Base-by-base conservation (phyloP, 2,329 filamentous ascomycete species). In the Ophiostoma montium region DNA sequence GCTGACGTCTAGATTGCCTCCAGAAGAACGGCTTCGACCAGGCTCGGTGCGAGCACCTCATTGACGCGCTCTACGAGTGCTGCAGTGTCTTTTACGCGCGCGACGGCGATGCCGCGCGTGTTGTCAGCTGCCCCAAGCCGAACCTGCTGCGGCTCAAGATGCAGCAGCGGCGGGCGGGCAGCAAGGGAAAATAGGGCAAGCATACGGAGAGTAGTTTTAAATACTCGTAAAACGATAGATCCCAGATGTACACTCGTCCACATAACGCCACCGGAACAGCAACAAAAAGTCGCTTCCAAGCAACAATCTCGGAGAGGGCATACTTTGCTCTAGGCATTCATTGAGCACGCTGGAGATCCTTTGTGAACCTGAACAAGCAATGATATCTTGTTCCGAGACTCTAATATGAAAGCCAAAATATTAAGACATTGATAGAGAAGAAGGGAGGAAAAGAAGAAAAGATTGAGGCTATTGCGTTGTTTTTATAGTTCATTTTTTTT, bases 381-480 rank as follows among this genome's bases (percentile, higher is more conserved):
- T 86, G 86, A 89, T 64, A 67, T 79, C 84, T 80, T 85, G 80
- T 80, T 84, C 84, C 89, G 90, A 94, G 92, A 98, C 92, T 98
- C 92, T 96, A 96, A 90, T 85, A 86, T 85, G 79, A 82, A 84
- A 82, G 87, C 82, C 80, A 64, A 73, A 72, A 72, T 39, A 43
- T 38, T 16, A 53, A 78, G 79, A 86, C 81, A 86, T 86, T 90
- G 72, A 74, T 68, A 71, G 70, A 66, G 66, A 71, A 67, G 51
- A 46, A 50, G 50, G 69, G 68, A 65, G 58, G 60, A 65, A 69
- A 68, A 65, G 58, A 60, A 65, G 65, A 61, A 65, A 61, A 61
- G 62, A 57, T 54, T 57, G 41, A n/a, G 21, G 53, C 57, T 41
- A 15, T 13, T 16, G 13, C 32, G 32, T 21, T 6, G 32, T 31